Conservation (phyloP, 225 moss, liverwort and hornwort species). For the Ulota crispa region DNA sequence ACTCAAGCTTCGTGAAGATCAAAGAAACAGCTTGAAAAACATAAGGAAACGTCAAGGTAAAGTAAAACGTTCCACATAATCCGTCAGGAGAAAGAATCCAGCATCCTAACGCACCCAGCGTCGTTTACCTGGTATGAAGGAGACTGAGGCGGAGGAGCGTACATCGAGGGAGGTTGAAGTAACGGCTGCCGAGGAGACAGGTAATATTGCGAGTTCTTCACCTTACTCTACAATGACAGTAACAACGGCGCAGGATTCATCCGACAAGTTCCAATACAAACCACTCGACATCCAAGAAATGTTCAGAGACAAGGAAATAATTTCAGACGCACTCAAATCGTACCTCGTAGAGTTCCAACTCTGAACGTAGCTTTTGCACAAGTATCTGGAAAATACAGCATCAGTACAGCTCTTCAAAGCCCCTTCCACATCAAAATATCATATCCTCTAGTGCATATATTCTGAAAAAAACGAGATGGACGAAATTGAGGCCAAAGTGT, state of each 20-base stretch:
- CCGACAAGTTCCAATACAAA: conserved; percentile 1
- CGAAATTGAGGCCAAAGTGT: not conserved
- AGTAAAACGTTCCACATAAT: conserved; percentile 1
- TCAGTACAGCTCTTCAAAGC: conserved; percentile 2
- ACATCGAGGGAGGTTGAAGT: conserved; percentile 59
- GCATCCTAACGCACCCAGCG: not conserved
- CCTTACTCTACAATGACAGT: conserved; percentile 60
- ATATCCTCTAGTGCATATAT: not conserved
- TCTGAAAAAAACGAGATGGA: not conserved
- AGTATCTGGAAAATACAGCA: conserved; percentile 58
- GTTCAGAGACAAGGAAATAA: not conserved
- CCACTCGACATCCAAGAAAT: not conserved
- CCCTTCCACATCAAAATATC: not conserved
- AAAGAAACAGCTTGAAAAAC: not conserved
- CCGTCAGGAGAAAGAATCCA: not conserved
- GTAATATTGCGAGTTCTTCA: conserved; percentile 64
- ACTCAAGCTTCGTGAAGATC: not conserved
- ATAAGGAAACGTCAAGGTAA: not conserved
- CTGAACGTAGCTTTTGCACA: conserved; percentile 86
- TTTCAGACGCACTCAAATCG: not conserved
- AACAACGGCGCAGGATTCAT: conserved; percentile 3
- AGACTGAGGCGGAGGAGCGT: conserved; percentile 72
- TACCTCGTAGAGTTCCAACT: conserved; percentile 83
- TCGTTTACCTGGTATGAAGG: conserved; percentile 52
- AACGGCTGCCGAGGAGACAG: conserved; percentile 51